These are phyloP conservation scores for Papiliotrema flavescens DNA, from an alignment of 1,284 basidiomycete species.

Conservation along the genomic window DNA sequence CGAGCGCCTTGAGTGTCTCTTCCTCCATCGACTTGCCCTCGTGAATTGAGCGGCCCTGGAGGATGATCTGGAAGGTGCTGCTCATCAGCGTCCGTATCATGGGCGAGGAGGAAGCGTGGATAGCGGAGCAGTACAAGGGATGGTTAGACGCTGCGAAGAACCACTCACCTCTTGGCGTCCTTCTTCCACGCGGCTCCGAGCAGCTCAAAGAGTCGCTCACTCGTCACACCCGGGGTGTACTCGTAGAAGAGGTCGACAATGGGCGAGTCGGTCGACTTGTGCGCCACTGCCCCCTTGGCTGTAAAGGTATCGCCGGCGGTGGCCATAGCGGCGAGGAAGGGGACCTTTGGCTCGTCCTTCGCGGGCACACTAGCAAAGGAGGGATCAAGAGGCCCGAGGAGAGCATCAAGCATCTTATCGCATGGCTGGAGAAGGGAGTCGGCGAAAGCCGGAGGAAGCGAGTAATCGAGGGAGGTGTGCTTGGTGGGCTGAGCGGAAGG, in stretches of 20 bases:
- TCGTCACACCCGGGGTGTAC: slow-evolving; percentile 14
- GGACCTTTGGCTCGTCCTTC: background rate
- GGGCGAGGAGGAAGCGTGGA: too few relatives aligned
- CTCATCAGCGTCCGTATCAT: too few relatives aligned
- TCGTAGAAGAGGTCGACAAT: slow-evolving; percentile 29
- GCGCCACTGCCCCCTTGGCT: slow-evolving; percentile 22
- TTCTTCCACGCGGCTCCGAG: slow-evolving; percentile 22
- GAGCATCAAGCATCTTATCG: background rate
- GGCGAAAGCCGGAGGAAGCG: background rate
- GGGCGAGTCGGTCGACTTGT: slow-evolving; percentile 12
- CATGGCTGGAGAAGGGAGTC: background rate
- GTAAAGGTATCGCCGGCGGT: slow-evolving; percentile 12
- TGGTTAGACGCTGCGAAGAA: background rate
- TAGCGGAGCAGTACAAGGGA: too few relatives aligned
- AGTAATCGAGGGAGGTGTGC: background rate
- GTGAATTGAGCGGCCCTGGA: slow-evolving; percentile 36
- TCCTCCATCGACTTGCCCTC: slow-evolving; percentile 35
- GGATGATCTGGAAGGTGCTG: slow-evolving; percentile 29
- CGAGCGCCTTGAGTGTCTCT: slow-evolving; percentile 19
- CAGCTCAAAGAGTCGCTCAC: slow-evolving; percentile 8
- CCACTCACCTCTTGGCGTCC: slow-evolving; percentile 22
- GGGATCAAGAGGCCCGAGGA: background rate
- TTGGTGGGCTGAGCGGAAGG: too few relatives aligned
- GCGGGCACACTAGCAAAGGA: background rate
- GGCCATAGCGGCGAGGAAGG: slow-evolving; percentile 23